These are phyloP conservation scores for Verticillium nonalfalfae DNA, from an alignment of 2,329 filamentous ascomycete species.

Conservation along the genomic window DNA sequence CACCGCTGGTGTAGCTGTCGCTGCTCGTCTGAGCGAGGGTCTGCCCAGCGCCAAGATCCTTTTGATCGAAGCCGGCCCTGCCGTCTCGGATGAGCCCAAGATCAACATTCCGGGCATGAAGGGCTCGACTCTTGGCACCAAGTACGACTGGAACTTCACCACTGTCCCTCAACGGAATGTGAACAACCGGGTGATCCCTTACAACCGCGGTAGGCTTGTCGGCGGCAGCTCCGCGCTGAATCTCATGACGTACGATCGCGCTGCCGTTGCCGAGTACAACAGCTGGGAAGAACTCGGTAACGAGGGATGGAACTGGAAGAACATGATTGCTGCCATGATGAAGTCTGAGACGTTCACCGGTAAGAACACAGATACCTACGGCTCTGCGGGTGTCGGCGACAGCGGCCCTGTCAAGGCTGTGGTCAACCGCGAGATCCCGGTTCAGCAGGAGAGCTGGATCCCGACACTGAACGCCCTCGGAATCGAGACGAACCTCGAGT, in stretches of 20 bases:
- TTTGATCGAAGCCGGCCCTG: conserved; percentile 22
- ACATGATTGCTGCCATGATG: conserved; percentile 24
- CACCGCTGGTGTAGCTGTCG: conserved; percentile 24
- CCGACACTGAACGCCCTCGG: conserved; percentile 39
- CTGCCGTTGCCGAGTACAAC: conserved; percentile 21
- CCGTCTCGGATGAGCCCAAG: conserved; percentile 13
- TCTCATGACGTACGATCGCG: conserved; percentile 28
- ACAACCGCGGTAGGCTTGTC: conserved; percentile 36
- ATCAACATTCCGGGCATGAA: conserved; percentile 21
- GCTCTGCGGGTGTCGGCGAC: conserved; percentile 13
- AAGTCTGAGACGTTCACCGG: conserved; percentile 21
- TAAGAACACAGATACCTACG: conserved; percentile 10
- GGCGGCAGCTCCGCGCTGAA: conserved; percentile 39
- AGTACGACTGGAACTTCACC: conserved; percentile 31
- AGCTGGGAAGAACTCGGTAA: conserved; percentile 26
- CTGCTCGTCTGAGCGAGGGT: conserved; percentile 16
- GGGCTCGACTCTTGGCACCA: conserved; percentile 14
- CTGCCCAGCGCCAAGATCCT: conserved; percentile 16
- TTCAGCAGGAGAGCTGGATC: conserved; percentile 34
- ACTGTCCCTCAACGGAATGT: conserved; percentile 29
- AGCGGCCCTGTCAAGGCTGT: conserved; percentile 19
- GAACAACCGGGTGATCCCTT: conserved; percentile 27
- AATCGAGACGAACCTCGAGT: conserved; percentile 30
- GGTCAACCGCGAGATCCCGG: conserved; percentile 33
- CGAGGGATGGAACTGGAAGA: conserved; percentile 26